Conservation (phyloP, 352 stramenopile species). For the Pythium grandisporangium region DNA sequence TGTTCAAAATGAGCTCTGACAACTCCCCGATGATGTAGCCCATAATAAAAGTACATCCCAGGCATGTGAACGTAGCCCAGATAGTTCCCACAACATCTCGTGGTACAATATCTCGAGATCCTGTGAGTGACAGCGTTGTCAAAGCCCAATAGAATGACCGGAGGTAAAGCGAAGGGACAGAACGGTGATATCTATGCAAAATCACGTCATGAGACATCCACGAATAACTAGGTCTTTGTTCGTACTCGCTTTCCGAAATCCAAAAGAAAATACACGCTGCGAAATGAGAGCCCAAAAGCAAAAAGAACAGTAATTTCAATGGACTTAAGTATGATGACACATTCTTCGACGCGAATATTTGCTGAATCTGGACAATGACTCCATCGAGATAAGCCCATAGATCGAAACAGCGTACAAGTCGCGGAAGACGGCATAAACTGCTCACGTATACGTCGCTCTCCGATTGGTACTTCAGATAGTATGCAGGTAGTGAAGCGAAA, state of each 20-base stretch:
- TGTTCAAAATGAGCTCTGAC: constrained; percentile 63
- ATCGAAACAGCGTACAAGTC: constrained; percentile 39
- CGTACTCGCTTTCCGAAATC: constrained; percentile 54
- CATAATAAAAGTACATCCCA: constrained; percentile 66
- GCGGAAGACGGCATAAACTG: constrained; percentile 38
- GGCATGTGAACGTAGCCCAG: constrained; percentile 46
- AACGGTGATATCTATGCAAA: constrained; percentile 48
- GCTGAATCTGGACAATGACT: constrained; percentile 59
- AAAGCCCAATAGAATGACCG: constrained; percentile 70
- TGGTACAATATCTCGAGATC: constrained; percentile 46
- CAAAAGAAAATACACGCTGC: constrained; percentile 59
- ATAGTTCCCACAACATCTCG: constrained; percentile 28
- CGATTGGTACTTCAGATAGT: constrained; percentile 19
- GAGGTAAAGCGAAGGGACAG: constrained; percentile 35
- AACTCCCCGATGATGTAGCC: constrained; percentile 64
- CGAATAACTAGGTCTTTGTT: constrained; percentile 17
- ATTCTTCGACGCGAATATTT: constrained; percentile 52
- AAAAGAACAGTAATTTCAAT: constrained; percentile 59
- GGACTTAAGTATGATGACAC: constrained; percentile 62
- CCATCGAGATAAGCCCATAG: constrained; percentile 52
- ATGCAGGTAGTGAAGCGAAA: constrained; percentile 43
- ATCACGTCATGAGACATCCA: constrained; percentile 58
- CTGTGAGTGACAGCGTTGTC: constrained; percentile 49
- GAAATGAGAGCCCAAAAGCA: constrained; percentile 53
- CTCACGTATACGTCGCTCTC: constrained; percentile 13